Conservation (phyloP, 495 filamentous ascomycete species). For the Penicillium parvum region DNA sequence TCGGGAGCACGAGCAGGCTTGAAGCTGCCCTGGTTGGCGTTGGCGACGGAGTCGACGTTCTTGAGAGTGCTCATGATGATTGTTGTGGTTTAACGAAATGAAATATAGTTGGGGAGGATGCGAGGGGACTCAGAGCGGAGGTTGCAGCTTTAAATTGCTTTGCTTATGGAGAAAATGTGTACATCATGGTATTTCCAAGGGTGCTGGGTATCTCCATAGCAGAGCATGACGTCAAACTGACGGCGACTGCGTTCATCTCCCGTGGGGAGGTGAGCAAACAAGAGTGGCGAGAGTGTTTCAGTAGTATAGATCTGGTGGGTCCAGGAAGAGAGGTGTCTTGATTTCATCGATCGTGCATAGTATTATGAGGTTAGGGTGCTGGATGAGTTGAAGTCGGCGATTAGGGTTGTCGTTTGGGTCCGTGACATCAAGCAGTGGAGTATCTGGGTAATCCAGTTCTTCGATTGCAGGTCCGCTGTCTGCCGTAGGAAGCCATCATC, state of each 20-base stretch:
- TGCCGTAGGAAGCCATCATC: no score
- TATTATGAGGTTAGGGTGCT: background rate
- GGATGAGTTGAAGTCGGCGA: background rate
- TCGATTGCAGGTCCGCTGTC: no score
- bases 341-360: background rate
- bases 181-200: no score
- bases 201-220: no score
- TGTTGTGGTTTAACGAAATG: background rate
- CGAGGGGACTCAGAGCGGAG: background rate
- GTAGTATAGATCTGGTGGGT: no score
- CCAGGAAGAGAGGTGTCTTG: no score
- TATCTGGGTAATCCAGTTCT: no score
- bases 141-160: no score
- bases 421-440: constrained; percentile 3
- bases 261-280: constrained; percentile 6
- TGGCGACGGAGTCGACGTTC: constrained; percentile 51
- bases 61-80: constrained; percentile 48
- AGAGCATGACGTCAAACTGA: constrained; percentile 21
- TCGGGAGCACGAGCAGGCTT: constrained; percentile 41
- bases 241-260: constrained; percentile 21
- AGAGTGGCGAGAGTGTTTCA: no score
- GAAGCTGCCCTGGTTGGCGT: constrained; percentile 28
- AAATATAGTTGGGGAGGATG: background rate
- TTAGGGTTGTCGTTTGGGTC: background rate
- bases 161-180: no score